These are phyloP conservation scores for Arabidopsis lyrata DNA, from an alignment of 441 rosid species.

Conservation along the genomic window DNA sequence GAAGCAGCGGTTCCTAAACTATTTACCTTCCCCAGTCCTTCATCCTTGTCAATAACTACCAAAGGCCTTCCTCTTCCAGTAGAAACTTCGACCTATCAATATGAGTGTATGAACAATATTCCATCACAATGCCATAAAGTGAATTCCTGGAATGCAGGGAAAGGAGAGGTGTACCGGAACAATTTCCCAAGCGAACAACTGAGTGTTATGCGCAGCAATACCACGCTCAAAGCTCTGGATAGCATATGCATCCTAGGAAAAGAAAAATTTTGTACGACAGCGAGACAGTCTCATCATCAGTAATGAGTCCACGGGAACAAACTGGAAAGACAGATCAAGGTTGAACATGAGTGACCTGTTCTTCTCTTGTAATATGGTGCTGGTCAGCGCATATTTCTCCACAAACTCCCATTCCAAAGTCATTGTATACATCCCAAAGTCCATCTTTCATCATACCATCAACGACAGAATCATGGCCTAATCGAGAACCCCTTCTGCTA, in stretches of 20 bases:
- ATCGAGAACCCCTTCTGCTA: slow-evolving; percentile 82
- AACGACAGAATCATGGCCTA: slow-evolving; percentile 82
- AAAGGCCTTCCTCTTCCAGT: slow-evolving; percentile 74
- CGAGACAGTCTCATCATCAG: neutral
- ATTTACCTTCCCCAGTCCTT: slow-evolving; percentile 80
- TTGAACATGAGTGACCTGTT: slow-evolving; percentile 60
- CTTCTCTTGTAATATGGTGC: slow-evolving; percentile 69
- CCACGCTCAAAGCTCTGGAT: slow-evolving; percentile 84
- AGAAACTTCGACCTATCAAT: slow-evolving; percentile 76
- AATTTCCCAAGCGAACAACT: slow-evolving; percentile 86
- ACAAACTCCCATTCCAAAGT: slow-evolving; percentile 93
- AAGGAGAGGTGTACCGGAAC: slow-evolving; percentile 59
- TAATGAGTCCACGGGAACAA: neutral
- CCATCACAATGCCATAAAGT: slow-evolving; percentile 25
- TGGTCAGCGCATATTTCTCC: slow-evolving; percentile 90
- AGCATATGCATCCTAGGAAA: slow-evolving; percentile 80
- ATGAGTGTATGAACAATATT: slow-evolving; percentile 33
- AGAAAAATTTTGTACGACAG: slow-evolving; percentile 1
- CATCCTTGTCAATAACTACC: slow-evolving; percentile 71
- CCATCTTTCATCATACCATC: slow-evolving; percentile 98
- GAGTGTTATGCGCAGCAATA: slow-evolving; percentile 66
- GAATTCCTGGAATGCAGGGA: slow-evolving; percentile 25
- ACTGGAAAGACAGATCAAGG: slow-evolving; percentile 31
- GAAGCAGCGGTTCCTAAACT: slow-evolving; percentile 5
- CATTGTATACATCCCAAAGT: slow-evolving; percentile 94